Evolutionary conservation across 805 yeast species (phyloP).

Genomic region (Torulaspora microellipsoides): DNA sequence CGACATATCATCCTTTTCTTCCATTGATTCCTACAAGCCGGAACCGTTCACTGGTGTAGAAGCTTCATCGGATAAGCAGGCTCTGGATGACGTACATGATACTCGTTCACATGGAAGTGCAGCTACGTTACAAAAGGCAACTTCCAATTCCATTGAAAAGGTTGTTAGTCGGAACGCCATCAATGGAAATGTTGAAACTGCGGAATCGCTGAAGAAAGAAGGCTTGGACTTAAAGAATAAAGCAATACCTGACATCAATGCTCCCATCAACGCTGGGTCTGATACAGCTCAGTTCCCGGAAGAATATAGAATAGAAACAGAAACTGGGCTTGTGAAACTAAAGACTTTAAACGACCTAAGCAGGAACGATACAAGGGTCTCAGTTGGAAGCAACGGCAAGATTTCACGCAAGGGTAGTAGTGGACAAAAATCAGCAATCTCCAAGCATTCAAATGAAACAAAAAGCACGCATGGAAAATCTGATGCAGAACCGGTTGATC

Average conservation of each 20-base stretch:
- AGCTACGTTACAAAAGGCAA: slow-evolving; percentile 14
- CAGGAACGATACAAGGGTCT: slow-evolving; percentile 33
- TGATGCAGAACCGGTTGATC: not conserved
- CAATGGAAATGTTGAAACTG: slow-evolving; percentile 24
- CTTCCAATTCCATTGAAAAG: slow-evolving; percentile 21
- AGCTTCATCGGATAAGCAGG: not conserved
- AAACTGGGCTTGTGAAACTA: slow-evolving; percentile 60
- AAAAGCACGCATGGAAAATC: slow-evolving; percentile 1
- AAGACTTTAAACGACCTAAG: slow-evolving; percentile 51
- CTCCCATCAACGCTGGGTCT: slow-evolving; percentile 15
- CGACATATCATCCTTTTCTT: slow-evolving; percentile 28
- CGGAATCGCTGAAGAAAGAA: slow-evolving; percentile 18
- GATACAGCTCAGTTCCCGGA: slow-evolving; percentile 49
- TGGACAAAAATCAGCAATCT: not conserved
- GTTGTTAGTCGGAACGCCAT: slow-evolving; percentile 23
- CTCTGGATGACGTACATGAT: not conserved
- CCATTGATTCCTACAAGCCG: slow-evolving; percentile 26
- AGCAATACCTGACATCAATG: slow-evolving; percentile 20
- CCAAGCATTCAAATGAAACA: not conserved
- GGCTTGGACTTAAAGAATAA: slow-evolving; percentile 15
- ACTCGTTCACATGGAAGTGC: slow-evolving; percentile 13
- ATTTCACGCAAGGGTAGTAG: slow-evolving; percentile 3
- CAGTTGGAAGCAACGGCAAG: slow-evolving; percentile 8
- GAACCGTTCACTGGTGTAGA: slow-evolving; percentile 22
- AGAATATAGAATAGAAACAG: slow-evolving; percentile 62